These are phyloP conservation scores for Podaxis sp. DNA, from an alignment of 768 basidiomycete species.

Conservation along the genomic window DNA sequence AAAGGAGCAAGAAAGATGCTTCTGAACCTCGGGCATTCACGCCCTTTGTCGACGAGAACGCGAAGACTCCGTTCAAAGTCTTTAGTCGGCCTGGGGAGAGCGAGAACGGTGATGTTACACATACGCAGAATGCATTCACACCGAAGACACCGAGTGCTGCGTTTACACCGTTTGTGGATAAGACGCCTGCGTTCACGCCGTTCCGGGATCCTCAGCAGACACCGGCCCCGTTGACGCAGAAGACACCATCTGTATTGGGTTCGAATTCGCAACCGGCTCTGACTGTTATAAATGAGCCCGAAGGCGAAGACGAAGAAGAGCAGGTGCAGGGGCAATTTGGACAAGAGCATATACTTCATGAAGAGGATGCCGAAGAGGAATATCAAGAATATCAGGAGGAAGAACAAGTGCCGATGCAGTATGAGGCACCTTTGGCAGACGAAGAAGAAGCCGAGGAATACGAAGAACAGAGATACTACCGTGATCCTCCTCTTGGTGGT, in stretches of 20 bases:
- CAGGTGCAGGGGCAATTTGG: constrained; percentile 28
- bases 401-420: constrained; percentile 26
- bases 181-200: constrained; percentile 36
- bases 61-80: constrained; percentile 59
- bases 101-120: constrained; percentile 29
- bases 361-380: constrained; percentile 30
- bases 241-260: constrained; percentile 11
- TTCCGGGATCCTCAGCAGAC: constrained; percentile 29
- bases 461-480: constrained; percentile 42
- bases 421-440: constrained; percentile 28
- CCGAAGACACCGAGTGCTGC: constrained; percentile 42
- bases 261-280: background rate
- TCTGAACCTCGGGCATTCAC: constrained; percentile 36
- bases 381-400: constrained; percentile 26
- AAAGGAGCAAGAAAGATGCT: constrained; percentile 42
- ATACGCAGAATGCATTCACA: constrained; percentile 35
- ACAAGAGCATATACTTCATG: constrained; percentile 22
- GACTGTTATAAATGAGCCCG: constrained; percentile 24
- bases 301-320: constrained; percentile 34
- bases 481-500: constrained; percentile 62
- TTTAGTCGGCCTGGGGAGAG: constrained; percentile 72
- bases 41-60: constrained; percentile 43
- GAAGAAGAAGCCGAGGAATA: constrained; percentile 29
- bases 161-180: constrained; percentile 44
- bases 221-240: constrained; percentile 32